Conservation (phyloP, 1,284 basidiomycete species). For the Sanguinoderma infundibulare region DNA sequence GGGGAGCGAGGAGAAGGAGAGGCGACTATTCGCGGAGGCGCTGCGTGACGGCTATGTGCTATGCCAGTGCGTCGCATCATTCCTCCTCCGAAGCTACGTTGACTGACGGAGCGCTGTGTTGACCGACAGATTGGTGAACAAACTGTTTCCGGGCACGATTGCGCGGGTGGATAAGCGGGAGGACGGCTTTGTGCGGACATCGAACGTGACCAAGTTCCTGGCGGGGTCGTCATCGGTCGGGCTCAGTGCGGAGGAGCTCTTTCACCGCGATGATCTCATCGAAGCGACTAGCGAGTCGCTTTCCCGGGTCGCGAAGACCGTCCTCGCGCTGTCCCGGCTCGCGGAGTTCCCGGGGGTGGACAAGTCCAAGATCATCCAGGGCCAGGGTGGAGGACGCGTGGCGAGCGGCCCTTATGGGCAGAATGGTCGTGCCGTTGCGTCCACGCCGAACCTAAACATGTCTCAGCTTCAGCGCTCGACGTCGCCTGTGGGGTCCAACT, state of each 20-base stretch:
- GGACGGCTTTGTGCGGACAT: slow-evolving; percentile 64
- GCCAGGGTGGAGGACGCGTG: slow-evolving; percentile 40
- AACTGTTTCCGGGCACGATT: slow-evolving; percentile 63
- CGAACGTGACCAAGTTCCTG: slow-evolving; percentile 76
- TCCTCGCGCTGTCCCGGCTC: slow-evolving; percentile 67
- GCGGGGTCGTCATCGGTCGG: slow-evolving; percentile 71
- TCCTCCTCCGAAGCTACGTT: slow-evolving; percentile 12
- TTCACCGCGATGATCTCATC: slow-evolving; percentile 70
- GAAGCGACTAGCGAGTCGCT: slow-evolving; percentile 62
- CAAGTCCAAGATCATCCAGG: slow-evolving; percentile 49
- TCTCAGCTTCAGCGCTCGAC: slow-evolving; percentile 34
- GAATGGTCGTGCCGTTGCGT: slow-evolving; percentile 50
- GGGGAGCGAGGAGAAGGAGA: slow-evolving; percentile 75
- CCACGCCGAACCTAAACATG: slow-evolving; percentile 60
- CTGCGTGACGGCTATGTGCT: slow-evolving; percentile 84
- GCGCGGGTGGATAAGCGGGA: slow-evolving; percentile 69
- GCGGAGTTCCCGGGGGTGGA: slow-evolving; percentile 54
- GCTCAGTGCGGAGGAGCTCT: slow-evolving; percentile 64
- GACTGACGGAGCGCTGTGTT: slow-evolving; percentile 9
- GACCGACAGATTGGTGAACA: slow-evolving; percentile 70
- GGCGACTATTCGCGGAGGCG: slow-evolving; percentile 72
- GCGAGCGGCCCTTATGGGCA: slow-evolving; percentile 38
- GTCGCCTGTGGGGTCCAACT: slow-evolving; percentile 35
- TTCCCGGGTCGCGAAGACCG: slow-evolving; percentile 67
- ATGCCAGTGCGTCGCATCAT: slow-evolving; percentile 71